Percentiles rank a stretch among this genome's conserved stretches.
Conservation (phyloP, 345 rosid species). For the Rhodamnia argentea region DNA sequence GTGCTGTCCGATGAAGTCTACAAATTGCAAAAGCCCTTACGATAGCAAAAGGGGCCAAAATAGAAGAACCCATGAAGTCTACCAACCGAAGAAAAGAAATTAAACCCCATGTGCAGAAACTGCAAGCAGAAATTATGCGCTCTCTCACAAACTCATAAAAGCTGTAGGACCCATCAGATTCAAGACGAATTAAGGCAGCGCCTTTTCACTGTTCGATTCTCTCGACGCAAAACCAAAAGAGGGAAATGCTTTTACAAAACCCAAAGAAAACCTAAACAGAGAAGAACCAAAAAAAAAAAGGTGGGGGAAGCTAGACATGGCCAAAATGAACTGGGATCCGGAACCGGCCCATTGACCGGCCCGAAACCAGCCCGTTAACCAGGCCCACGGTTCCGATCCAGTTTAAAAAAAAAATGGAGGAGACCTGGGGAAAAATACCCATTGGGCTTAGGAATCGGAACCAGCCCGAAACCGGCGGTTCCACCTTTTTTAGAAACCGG, state of each 20-base stretch:
- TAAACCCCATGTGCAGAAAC: neutral
- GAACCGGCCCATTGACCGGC: no score
- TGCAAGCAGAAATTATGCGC: neutral
- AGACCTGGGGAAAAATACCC: no score
- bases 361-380: no score
- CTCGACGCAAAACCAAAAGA: neutral
- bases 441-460: no score
- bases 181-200: neutral
- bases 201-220: neutral
- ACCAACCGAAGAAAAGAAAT: neutral
- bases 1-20: neutral
- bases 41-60: neutral
- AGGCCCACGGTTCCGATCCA: no score
- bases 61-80: neutral
- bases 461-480: no score
- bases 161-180: neutral
- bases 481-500: no score
- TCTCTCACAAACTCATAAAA: neutral
- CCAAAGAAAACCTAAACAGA: neutral
- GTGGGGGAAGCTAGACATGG: no score
- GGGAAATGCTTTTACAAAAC: neutral
- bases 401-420: no score
- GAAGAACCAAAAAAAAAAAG: neutral
- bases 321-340: no score
- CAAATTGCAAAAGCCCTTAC: neutral